Evolutionary conservation across 1,139 yeast species (phyloP).

Genomic region (Hansenula lynferdii): DNA sequence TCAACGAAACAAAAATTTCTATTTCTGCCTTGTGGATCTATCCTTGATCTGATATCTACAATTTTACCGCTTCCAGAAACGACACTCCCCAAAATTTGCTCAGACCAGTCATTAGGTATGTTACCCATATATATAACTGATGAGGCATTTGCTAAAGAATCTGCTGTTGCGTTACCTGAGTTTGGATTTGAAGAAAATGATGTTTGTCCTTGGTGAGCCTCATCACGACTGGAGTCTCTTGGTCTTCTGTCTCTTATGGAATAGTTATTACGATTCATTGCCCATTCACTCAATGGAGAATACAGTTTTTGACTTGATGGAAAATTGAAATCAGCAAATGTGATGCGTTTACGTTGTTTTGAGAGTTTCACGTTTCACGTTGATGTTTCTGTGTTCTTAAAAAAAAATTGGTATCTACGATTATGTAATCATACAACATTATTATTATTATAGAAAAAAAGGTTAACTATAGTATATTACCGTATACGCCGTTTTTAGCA

Average conservation of each 20-base stretch:
- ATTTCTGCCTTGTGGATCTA: constrained; percentile 55
- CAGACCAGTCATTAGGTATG: constrained; percentile 64
- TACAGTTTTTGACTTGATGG: too few species aligned
- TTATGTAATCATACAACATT: too few species aligned
- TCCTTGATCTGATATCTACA: constrained; percentile 58
- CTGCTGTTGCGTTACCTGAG: background rate
- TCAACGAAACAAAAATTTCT: constrained; percentile 66
- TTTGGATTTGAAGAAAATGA: background rate
- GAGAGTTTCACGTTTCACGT: too few species aligned
- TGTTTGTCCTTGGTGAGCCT: too few species aligned
- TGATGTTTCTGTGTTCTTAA: too few species aligned
- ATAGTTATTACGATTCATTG: too few species aligned
- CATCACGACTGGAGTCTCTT: background rate
- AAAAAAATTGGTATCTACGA: too few species aligned
- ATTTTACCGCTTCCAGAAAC: constrained; percentile 63
- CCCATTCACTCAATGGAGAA: too few species aligned
- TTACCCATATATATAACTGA: constrained; percentile 53
- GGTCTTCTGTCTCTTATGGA: background rate
- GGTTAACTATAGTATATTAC: constrained; percentile 21
- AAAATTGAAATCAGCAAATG: too few species aligned
- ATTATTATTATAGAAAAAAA: too few species aligned
- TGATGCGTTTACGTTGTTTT: too few species aligned
- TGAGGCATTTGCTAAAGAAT: constrained; percentile 13
- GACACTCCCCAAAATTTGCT: constrained; percentile 46
- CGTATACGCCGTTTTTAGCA: constrained; percentile 43